phyloP scores from a whole-genome alignment of 2,329 filamentous ascomycete genomes.

The Graphiopsis chlorocephala region DNA sequence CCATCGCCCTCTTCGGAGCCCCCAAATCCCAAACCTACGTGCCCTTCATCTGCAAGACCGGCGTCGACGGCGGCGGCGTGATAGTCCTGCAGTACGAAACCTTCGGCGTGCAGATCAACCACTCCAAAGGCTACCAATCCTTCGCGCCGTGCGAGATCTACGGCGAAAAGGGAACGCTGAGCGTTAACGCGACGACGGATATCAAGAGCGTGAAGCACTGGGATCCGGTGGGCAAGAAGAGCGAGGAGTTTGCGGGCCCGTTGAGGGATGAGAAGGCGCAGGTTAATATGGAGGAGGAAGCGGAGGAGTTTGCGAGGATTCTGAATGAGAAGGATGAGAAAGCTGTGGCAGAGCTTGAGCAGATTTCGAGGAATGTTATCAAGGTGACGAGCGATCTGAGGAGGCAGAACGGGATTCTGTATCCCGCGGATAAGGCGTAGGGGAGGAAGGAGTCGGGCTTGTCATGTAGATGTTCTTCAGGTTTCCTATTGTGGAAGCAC shows the following conservation, averaged over 20 bases:
- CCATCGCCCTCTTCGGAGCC: slow-evolving; percentile 47
- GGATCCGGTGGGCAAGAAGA: slow-evolving; percentile 45
- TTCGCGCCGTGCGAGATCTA: slow-evolving; percentile 47
- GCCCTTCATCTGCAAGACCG: slow-evolving; percentile 44
- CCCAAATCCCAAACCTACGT: slow-evolving; percentile 42
- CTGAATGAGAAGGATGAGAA: slow-evolving; percentile 40
- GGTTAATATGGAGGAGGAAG: slow-evolving; percentile 49
- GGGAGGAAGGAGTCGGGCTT: background rate
- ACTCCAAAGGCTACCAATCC: slow-evolving; percentile 46
- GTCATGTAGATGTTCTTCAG: background rate
- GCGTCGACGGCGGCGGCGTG: slow-evolving; percentile 47
- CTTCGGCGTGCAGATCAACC: slow-evolving; percentile 45
- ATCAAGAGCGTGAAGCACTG: slow-evolving; percentile 39
- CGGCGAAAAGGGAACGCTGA: slow-evolving; percentile 47
- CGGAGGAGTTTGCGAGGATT: slow-evolving; percentile 45
- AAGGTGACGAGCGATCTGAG: slow-evolving; percentile 44
- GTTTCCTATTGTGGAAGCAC: background rate
- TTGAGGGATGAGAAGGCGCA: slow-evolving; percentile 36
- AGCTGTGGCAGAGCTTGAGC: slow-evolving; percentile 40
- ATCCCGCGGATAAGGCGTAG: slow-evolving; percentile 35
- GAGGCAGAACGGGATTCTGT: slow-evolving; percentile 44
- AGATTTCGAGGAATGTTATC: slow-evolving; percentile 42
- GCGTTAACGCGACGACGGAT: slow-evolving; percentile 45
- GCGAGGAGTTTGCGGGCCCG: slow-evolving; percentile 38
- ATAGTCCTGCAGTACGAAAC: slow-evolving; percentile 44